Evolutionary conservation across 257 asterid species (phyloP).

Genomic region (Henckelia pumila): DNA sequence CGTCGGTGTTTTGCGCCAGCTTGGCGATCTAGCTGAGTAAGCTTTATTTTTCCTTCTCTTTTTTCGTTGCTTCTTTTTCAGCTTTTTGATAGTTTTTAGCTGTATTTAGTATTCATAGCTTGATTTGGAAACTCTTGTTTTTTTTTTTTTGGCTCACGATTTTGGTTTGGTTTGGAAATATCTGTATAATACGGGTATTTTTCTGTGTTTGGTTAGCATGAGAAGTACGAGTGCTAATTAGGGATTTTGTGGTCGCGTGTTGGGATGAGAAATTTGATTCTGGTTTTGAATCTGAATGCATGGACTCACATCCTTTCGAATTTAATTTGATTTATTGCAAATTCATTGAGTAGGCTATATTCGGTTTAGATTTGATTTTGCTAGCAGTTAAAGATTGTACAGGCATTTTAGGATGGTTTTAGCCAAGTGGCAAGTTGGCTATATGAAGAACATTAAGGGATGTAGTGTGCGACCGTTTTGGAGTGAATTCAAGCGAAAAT

Average conservation of each 20-base stretch:
- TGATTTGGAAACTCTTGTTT: neutral
- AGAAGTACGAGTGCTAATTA: neutral
- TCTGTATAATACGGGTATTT: neutral
- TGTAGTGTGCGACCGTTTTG: neutral
- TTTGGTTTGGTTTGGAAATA: no score
- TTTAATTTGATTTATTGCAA: no score
- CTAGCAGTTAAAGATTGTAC: neutral
- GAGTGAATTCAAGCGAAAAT: neutral
- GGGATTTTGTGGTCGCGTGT: neutral
- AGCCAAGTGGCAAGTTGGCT: neutral
- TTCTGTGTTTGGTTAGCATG: neutral
- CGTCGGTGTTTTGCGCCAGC: conserved; percentile 88
- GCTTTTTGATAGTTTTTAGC: conserved; percentile 1
- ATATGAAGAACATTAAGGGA: neutral
- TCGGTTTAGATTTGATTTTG: neutral
- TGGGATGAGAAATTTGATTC: no score
- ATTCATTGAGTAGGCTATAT: neutral
- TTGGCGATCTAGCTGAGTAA: conserved; percentile 93
- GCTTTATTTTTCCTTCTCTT: conserved; percentile 12
- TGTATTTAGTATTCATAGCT: neutral
- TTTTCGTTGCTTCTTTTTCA: neutral
- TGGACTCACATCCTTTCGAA: neutral
- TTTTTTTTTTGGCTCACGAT: neutral
- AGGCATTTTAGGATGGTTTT: neutral
- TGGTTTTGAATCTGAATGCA: neutral